Evolutionary conservation across 768 basidiomycete species (phyloP), one percentile per base, ranked within the genome.

Genomic region (Auricularia cornea): DNA sequence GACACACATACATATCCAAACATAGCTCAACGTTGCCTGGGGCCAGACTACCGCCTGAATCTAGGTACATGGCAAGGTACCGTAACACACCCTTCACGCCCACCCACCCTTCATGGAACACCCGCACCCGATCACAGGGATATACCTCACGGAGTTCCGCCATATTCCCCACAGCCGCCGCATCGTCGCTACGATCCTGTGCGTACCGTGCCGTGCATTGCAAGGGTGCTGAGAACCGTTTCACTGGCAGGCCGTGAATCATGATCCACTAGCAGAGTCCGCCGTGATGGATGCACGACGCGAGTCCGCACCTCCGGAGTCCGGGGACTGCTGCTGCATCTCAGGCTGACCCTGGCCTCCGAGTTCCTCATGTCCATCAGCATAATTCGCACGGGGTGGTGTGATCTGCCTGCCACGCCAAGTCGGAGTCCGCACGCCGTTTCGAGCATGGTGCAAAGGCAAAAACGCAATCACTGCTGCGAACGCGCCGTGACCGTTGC

Each of bases 11-110:
- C 44, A 20, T 23, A 48, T 18, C 23, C 44, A 48, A 18, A n/a
- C n/a, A n/a, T n/a, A n/a, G n/a, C n/a, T n/a, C n/a, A n/a, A n/a
- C n/a, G n/a, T n/a, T n/a, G n/a, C n/a, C n/a, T n/a, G n/a, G n/a
- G n/a, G n/a, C n/a, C n/a, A 57, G 54, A 57, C 54, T 16, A 57
- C 29, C 76, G 79, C 57, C 76, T 96, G 67, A 90, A 88, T 66
- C 76, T 97, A 59, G 94, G 94, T 12, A 94, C 91, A 28, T 97
- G 94, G 94, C 94, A 97, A 82, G 94, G 92, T 84, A 38, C 59
- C 73, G n/a, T n/a, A n/a, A n/a, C n/a, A n/a, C n/a, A n/a, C n/a
- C n/a, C n/a, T 14, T 38, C 35, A 14, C 16, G 16, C 35, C 35
- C 35, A 38, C 10, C 10, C 35, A 10, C 35, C 35, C 69, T 28